Conservation (phyloP, 106 monocot genomes). For the Platanthera zijinensis region DNA sequence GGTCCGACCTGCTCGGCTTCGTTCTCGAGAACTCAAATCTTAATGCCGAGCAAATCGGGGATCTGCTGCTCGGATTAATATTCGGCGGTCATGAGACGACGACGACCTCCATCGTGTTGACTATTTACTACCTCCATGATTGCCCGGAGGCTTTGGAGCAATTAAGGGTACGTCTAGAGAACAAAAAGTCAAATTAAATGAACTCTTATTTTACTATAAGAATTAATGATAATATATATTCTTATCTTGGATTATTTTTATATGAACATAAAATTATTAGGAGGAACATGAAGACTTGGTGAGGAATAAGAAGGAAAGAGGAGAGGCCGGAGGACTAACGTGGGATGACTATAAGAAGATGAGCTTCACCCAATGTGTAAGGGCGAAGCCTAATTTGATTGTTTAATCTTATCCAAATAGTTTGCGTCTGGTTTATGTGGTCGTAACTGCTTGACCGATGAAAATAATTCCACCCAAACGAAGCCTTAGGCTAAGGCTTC, state of each 20-base stretch:
- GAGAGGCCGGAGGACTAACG: conserved; percentile 25
- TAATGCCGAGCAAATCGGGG: conserved; percentile 74
- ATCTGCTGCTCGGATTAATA: conserved; percentile 74
- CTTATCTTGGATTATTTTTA: not conserved
- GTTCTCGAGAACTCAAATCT: conserved; percentile 56
- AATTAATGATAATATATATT: not conserved
- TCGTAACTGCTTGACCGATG: too few relatives aligned
- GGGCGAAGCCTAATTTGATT: conserved; percentile 7
- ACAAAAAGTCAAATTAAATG: not conserved
- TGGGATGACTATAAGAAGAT: conserved; percentile 90
- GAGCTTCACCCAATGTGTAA: conserved; percentile 89
- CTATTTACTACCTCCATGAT: conserved; percentile 59
- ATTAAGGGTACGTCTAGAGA: conserved; percentile 31
- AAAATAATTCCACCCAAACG: too few relatives aligned
- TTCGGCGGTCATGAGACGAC: conserved; percentile 96
- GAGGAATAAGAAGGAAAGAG: conserved; percentile 28
- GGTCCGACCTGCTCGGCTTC: conserved; percentile 63
- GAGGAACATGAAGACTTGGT: conserved; percentile 38
- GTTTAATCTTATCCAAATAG: conserved; percentile 30
- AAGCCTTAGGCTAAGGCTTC: too few relatives aligned
- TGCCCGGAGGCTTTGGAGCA: conserved; percentile 52
- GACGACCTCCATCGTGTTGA: conserved; percentile 55
- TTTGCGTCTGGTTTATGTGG: too few relatives aligned
- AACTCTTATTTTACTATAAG: not conserved
- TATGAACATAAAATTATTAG: conserved; percentile 8